Percentiles rank a stretch among this genome's conserved stretches.
These are phyloP conservation scores for Begonia loranthoides DNA, from an alignment of 306 rosid genomes.

Conservation along the genomic window DNA sequence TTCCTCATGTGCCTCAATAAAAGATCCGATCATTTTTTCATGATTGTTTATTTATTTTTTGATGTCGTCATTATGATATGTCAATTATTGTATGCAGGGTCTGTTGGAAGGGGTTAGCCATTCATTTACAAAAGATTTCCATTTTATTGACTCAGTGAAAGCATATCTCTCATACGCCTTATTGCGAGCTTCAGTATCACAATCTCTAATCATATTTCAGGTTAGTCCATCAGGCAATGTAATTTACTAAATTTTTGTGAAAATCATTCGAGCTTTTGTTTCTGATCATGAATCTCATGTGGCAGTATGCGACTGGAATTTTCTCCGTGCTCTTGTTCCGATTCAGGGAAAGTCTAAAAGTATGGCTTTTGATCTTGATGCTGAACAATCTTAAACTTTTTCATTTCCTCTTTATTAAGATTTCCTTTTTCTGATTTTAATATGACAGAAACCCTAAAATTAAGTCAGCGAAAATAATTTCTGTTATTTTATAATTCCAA, in stretches of 20 bases:
- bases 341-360: conserved; percentile 98
- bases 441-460: too few species aligned
- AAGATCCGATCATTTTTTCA: too few species aligned
- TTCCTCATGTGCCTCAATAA: too few species aligned
- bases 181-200: conserved; percentile 91
- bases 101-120: conserved; percentile 95
- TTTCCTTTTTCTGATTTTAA: too few species aligned
- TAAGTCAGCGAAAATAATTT: too few species aligned
- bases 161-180: conserved; percentile 97
- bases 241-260: conserved; percentile 9
- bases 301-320: conserved; percentile 94
- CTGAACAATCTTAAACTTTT: background rate
- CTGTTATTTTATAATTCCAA: too few species aligned
- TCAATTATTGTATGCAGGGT: conserved; percentile 34
- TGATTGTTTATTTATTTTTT: too few species aligned
- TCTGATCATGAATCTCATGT: conserved; percentile 16
- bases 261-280: conserved; percentile 8
- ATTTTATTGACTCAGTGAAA: conserved; percentile 99
- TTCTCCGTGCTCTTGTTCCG: conserved; percentile 84
- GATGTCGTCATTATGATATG: too few species aligned
- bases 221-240: conserved; percentile 23
- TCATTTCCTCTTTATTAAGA: background rate
- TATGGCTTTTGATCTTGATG: conserved; percentile 29
- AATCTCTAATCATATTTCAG: conserved; percentile 93
- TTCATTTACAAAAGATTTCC: conserved; percentile 83